These are phyloP conservation scores for Tolypocladium cylindrosporum DNA, from an alignment of 2,329 filamentous ascomycete genomes.

Conservation along the genomic window DNA sequence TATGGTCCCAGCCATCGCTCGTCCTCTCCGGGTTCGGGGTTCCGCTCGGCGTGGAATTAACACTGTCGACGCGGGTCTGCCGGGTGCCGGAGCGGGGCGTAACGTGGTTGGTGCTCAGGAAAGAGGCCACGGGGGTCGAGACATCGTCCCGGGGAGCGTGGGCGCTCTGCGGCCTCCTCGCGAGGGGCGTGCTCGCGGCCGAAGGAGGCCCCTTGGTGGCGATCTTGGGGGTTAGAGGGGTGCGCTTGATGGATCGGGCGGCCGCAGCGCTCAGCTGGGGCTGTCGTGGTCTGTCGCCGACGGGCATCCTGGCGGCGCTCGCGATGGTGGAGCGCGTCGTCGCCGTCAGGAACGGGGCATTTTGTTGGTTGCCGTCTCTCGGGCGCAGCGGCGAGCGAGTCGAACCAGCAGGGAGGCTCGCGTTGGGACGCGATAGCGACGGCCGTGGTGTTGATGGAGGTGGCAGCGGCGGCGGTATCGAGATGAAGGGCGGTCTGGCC, in stretches of 20 bases:
- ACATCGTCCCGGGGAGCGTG: constrained; percentile 33
- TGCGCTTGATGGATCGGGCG: constrained; percentile 39
- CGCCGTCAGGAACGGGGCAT: constrained; percentile 16
- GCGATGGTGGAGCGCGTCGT: constrained; percentile 13
- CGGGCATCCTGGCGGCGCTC: constrained; percentile 27
- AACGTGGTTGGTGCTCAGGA: constrained; percentile 52
- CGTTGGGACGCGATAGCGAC: background rate
- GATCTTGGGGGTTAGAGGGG: constrained; percentile 47
- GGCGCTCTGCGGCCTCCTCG: constrained; percentile 19
- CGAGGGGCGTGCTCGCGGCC: constrained; percentile 28
- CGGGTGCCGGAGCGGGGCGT: constrained; percentile 71
- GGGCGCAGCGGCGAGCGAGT: constrained; percentile 11
- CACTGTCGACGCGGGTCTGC: constrained; percentile 61
- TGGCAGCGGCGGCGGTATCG: background rate
- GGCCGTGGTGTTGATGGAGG: background rate
- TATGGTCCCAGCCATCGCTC: constrained; percentile 32
- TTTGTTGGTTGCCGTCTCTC: constrained; percentile 8
- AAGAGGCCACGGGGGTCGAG: constrained; percentile 41
- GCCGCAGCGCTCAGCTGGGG: constrained; percentile 57
- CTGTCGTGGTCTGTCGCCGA: constrained; percentile 51
- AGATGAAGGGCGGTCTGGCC: constrained; percentile 1
- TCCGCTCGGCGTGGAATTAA: constrained; percentile 53
- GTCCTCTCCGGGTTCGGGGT: constrained; percentile 41
- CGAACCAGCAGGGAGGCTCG: constrained; percentile 4
- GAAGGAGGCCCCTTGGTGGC: constrained; percentile 30